phyloP scores from a whole-genome alignment of 352 stramenopile genomes.

The Thalassiosira livingstoniorum region DNA sequence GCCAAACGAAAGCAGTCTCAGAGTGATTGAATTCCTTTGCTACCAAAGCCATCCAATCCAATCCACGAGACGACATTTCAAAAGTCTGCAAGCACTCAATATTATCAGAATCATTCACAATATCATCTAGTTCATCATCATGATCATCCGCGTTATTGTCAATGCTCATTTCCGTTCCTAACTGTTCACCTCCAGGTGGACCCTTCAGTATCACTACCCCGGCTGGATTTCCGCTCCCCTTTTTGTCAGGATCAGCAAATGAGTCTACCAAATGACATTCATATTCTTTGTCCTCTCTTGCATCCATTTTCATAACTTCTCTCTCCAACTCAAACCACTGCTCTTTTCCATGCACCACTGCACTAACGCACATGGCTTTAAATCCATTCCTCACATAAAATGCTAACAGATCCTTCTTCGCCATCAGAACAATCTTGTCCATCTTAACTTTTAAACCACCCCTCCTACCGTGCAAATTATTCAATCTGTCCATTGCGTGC shows the following conservation, averaged over 20 bases:
- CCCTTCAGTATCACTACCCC: conserved; percentile 87
- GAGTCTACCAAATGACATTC: conserved; percentile 77
- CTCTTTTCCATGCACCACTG: conserved; percentile 88
- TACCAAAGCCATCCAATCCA: conserved; percentile 85
- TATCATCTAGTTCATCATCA: conserved; percentile 45
- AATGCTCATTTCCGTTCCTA: background rate
- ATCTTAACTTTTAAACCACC: conserved; percentile 63
- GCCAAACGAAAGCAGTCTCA: conserved; percentile 91
- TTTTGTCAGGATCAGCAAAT: conserved; percentile 75
- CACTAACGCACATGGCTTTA: conserved; percentile 80
- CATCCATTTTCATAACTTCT: background rate
- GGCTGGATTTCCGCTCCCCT: conserved; percentile 91
- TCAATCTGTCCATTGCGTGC: conserved; percentile 55
- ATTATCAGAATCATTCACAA: conserved; percentile 32
- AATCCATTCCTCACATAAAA: conserved; percentile 91
- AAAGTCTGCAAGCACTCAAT: conserved; percentile 31
- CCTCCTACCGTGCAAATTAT: too few species aligned
- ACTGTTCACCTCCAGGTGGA: conserved; percentile 12
- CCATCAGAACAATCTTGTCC: conserved; percentile 86
- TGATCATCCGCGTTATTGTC: conserved; percentile 2
- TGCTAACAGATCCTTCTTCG: conserved; percentile 87
- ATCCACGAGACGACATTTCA: conserved; percentile 1
- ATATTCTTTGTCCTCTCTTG: conserved; percentile 14
- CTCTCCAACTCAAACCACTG: conserved; percentile 87
- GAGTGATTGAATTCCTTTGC: conserved; percentile 92